Base-by-base conservation (phyloP, 2,329 filamentous ascomycete genomes). In the Coleophoma cylindrospora region DNA sequence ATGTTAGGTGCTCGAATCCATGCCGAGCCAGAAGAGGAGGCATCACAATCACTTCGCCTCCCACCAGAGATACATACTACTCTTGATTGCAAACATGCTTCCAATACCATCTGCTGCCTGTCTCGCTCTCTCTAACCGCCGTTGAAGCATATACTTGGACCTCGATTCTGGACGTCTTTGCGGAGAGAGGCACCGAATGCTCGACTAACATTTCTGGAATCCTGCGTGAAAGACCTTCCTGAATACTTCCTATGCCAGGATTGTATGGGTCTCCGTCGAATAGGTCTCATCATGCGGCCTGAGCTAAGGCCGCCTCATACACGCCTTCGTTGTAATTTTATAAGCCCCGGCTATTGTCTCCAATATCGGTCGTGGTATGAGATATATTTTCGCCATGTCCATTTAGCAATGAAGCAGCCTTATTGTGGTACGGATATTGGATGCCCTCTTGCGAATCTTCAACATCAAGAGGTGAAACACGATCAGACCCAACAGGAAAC, bases 351-450 rank as follows among this genome's bases (percentile, higher is more conserved):
- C 33, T 56, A 45, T 49, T 2, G 21, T 11, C 50, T 40, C 51
- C 14, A 48, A 43, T 45, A n/a, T 22, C 22, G n/a, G 15, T 54
- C 54, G 32, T 13, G 27, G 21, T 50, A 47, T 46, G n/a, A 21
- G 33, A 48, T 57, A 45, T 7, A 50, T 44, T 57, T 55, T 49
- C 49, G 45, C 19, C 55, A 57, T 19, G 48, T 57, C 47, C 50
- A 54, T 17, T 50, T 57, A 43, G 51, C 50, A 43, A 52, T 57
- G 37, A 57, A 49, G 19, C 50, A 52, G 13, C 47, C 55, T 21
- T 45, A 48, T 47, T 37, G 13, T 32, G 48, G 49, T 3, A 48
- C 45, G 49, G 45, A 50, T 53, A 47, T 45, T 46, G 47, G 49
- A 34, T 50, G 54, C 51, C 55, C 53, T 43, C 49, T 52, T 10